Evolutionary conservation across 805 yeast genomes (phyloP).

Genomic region (Maudiozyma barnettii): DNA sequence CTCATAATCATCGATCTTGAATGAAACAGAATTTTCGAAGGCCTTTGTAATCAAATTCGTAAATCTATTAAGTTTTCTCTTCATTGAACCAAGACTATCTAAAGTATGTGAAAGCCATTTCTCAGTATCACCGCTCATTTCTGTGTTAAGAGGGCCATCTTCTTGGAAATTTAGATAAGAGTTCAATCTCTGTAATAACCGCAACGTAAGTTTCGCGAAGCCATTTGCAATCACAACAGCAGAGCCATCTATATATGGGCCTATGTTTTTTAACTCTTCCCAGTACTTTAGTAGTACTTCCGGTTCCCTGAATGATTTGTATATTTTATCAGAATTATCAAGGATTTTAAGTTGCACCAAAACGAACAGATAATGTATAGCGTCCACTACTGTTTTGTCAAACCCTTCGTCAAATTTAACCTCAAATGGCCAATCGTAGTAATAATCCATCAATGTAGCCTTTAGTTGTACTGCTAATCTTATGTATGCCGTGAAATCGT

Average conservation of each 20-base stretch:
- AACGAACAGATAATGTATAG: constrained; percentile 65
- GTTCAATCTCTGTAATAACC: constrained; percentile 58
- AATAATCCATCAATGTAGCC: constrained; percentile 52
- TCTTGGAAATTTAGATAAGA: constrained; percentile 66
- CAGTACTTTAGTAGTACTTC: constrained; percentile 81
- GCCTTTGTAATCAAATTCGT: constrained; percentile 55
- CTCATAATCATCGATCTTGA: constrained; percentile 43
- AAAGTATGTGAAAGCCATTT: constrained; percentile 62
- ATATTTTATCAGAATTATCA: constrained; percentile 63
- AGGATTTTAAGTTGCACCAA: constrained; percentile 67
- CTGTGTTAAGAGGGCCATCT: constrained; percentile 45
- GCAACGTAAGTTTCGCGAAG: constrained; percentile 53
- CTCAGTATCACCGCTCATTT: constrained; percentile 34
- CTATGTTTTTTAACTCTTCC: constrained; percentile 66
- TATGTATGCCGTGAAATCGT: constrained; percentile 71
- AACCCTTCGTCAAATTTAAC: constrained; percentile 52
- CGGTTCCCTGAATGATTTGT: constrained; percentile 83
- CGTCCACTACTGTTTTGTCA: constrained; percentile 61
- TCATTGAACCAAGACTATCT: constrained; percentile 63
- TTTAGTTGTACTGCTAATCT: constrained; percentile 68
- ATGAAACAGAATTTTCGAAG: constrained; percentile 64
- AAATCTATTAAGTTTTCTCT: constrained; percentile 77
- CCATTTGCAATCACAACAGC: constrained; percentile 74
- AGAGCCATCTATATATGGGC: constrained; percentile 72
- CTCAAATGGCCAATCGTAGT: constrained; percentile 58